Conservation (phyloP, 345 rosid genomes). For the Salix purpurea region DNA sequence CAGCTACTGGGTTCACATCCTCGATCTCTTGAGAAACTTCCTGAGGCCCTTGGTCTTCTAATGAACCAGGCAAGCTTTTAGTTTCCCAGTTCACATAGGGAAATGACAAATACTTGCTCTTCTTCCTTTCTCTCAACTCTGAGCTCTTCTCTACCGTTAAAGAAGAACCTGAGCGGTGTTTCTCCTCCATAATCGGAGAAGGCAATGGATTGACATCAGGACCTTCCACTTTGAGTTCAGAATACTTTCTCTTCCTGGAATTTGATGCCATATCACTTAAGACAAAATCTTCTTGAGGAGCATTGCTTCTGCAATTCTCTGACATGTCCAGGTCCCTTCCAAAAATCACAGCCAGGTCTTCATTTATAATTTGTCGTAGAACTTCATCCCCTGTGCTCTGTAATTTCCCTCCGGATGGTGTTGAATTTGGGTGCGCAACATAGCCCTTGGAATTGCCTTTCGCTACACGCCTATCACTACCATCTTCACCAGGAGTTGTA, state of each 20-base stretch:
- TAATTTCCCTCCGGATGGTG: constrained; percentile 3
- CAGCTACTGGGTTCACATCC: constrained; percentile 11
- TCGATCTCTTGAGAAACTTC: constrained; percentile 21
- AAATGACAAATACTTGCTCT: constrained; percentile 66
- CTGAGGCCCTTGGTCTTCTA: constrained; percentile 17
- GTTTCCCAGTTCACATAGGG: constrained; percentile 51
- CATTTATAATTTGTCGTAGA: constrained; percentile 16
- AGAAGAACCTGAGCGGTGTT: constrained; percentile 1
- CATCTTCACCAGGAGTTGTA: constrained; percentile 20
- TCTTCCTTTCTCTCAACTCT: constrained; percentile 55
- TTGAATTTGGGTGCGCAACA: constrained; percentile 5
- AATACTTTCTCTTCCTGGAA: constrained; percentile 29
- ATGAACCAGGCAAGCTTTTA: constrained; percentile 22
- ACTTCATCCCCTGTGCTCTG: constrained; percentile 1
- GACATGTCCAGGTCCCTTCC: constrained; percentile 4
- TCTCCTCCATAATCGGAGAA: constrained; percentile 13
- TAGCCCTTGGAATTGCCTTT: constrained; percentile 9
- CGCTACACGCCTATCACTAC: constrained; percentile 3
- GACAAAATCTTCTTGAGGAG: constrained; percentile 17
- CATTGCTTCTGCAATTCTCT: constrained; percentile 4
- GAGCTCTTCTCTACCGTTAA: constrained; percentile 19
- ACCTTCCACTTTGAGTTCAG: constrained; percentile 23
- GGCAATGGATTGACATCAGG: constrained; percentile 10
- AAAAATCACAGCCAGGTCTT: constrained; percentile 11
- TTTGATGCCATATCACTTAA: constrained; percentile 19